Conservation (phyloP, 2,329 filamentous ascomycete genomes). For the Metarhizium guizhouense region DNA sequence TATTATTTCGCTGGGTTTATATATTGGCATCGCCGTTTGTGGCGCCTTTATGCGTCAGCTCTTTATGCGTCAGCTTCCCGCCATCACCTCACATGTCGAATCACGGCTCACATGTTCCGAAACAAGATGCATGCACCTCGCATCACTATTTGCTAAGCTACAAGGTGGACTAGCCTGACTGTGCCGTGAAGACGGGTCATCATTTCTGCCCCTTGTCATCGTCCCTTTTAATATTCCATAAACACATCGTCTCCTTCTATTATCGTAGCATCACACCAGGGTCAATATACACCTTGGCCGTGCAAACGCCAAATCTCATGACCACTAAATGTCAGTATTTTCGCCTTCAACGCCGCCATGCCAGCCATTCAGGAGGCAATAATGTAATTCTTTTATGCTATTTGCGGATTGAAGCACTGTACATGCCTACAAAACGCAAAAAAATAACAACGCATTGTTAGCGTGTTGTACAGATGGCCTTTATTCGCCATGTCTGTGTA, state of each 20-base stretch:
- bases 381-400: neutral
- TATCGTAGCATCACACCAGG: neutral
- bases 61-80: neutral
- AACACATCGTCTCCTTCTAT: neutral
- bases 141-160: neutral
- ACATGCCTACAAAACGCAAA: neutral
- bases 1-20: neutral
- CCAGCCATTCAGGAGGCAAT: conserved; percentile 3
- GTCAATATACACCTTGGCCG: neutral
- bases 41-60: neutral
- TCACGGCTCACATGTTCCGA: neutral
- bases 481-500: neutral
- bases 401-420: neutral
- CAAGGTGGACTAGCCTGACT: neutral
- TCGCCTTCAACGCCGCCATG: conserved; percentile 4
- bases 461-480: neutral
- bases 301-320: neutral
- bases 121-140: neutral
- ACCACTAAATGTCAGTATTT: neutral
- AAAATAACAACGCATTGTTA: neutral
- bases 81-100: neutral
- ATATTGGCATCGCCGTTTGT: neutral
- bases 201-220: neutral
- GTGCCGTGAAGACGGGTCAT: neutral
- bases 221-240: neutral